Conservation (phyloP, 2,329 filamentous ascomycete species). For the Cladosporium cucumerinum region DNA sequence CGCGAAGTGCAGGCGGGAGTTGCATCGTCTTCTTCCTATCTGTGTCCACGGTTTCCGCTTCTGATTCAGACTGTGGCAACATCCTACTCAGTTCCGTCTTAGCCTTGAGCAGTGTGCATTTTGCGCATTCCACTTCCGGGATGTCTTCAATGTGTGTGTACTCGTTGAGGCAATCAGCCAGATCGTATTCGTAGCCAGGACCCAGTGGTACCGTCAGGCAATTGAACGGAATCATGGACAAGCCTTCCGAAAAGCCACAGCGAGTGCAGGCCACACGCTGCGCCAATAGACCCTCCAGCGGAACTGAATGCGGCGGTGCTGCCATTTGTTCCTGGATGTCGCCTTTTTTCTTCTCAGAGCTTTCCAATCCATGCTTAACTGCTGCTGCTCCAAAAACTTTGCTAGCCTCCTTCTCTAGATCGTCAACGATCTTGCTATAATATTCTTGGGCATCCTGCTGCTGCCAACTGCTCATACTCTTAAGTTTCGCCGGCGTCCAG, state of each 20-base stretch:
- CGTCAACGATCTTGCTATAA: conserved; percentile 69
- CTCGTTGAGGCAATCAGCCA: conserved; percentile 76
- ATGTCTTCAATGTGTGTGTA: conserved; percentile 84
- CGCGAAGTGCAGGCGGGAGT: conserved; percentile 44
- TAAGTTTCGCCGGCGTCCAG: conserved; percentile 77
- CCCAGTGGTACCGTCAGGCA: conserved; percentile 85
- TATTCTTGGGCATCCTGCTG: conserved; percentile 99
- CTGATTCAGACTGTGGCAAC: conserved; percentile 26
- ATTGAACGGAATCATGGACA: conserved; percentile 90
- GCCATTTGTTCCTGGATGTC: conserved; percentile 37
- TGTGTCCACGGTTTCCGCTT: conserved; percentile 23
- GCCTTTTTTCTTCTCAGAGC: conserved; percentile 20
- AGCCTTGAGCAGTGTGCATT: conserved; percentile 72
- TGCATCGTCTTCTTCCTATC: conserved; percentile 21
- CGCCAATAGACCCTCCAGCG: conserved; percentile 80
- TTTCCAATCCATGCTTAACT: conserved; percentile 28
- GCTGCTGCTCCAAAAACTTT: conserved; percentile 29
- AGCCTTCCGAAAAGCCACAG: conserved; percentile 82
- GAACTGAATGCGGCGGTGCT: conserved; percentile 51
- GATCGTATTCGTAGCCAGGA: conserved; percentile 60
- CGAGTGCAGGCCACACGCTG: conserved; percentile 83
- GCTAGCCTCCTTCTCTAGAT: conserved; percentile 58
- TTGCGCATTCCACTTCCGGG: conserved; percentile 83
- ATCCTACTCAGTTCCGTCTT: conserved; percentile 52
- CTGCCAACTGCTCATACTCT: conserved; percentile 91